A percentile compares a stretch with the other conserved stretches of the same genome.
These are phyloP conservation scores for Hypoxylon sp. DNA, from an alignment of 2,329 filamentous ascomycete genomes.

Conservation along the genomic window DNA sequence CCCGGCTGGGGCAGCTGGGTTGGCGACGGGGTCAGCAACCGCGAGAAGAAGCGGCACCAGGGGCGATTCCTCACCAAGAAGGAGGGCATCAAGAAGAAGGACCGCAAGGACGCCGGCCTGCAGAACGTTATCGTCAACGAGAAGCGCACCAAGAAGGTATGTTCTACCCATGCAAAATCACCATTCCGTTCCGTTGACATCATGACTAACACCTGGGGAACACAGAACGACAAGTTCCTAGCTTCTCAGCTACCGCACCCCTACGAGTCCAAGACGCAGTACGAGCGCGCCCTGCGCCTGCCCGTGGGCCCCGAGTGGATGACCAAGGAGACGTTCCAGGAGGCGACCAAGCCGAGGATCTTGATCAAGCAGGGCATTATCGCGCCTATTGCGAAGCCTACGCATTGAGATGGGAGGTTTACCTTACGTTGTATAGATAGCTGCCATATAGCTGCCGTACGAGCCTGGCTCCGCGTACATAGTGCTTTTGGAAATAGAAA, in stretches of 20 bases:
- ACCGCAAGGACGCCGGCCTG: conserved; percentile 85
- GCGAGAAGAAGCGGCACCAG: conserved; percentile 73
- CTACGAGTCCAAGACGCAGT: conserved; percentile 90
- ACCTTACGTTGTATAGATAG: too few species aligned
- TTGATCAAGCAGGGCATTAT: conserved; percentile 93
- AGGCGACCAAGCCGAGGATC: conserved; percentile 87
- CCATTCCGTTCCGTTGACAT: conserved; percentile 12
- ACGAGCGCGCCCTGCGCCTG: conserved; percentile 87
- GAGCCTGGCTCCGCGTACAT: neutral
- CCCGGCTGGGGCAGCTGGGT: conserved; percentile 96
- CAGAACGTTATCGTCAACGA: conserved; percentile 92
- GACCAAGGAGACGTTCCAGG: conserved; percentile 95
- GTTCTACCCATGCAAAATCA: conserved; percentile 31
- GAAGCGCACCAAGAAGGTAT: conserved; percentile 87
- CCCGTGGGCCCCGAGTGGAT: conserved; percentile 95
- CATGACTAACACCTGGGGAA: conserved; percentile 34
- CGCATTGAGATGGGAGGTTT: conserved; percentile 39
- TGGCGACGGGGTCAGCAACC: conserved; percentile 82
- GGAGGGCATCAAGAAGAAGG: conserved; percentile 79
- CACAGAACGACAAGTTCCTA: conserved; percentile 85
- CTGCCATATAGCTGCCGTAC: neutral
- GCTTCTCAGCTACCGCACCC: conserved; percentile 86
- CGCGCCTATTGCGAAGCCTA: conserved; percentile 85
- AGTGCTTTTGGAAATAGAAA: neutral
- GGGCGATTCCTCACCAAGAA: conserved; percentile 73